Evolutionary conservation across 495 filamentous ascomycete genomes (phyloP), one percentile per base, ranked within the genome.

Genomic region (Chaetomium tenue): DNA sequence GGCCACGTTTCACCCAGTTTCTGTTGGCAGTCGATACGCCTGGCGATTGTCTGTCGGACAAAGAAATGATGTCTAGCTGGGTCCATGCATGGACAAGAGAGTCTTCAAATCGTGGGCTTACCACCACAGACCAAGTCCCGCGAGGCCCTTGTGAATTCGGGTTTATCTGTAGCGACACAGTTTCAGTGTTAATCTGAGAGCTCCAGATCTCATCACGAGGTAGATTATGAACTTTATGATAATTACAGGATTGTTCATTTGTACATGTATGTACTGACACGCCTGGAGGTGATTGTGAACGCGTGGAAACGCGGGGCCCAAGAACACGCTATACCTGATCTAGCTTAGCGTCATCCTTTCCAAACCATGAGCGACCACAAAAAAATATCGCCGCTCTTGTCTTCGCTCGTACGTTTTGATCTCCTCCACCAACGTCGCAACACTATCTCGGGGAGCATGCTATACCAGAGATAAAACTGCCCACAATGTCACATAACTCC

Each of bases 401-500:
- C 12, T 3, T 52, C 16, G 23, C 12, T 52, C 16, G n/a, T 18
- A 50, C 46, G 18, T 23, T 11, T 18, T 18, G 3, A 18, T 44
- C 20, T 50, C n/a, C 46, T 3, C 7, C 55, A 42, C 20, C 8
- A 33, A 23, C 33, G 23, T 37, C 33, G 15, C 33, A 57, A 25
- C 33, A 3, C 22, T 15, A 37, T 1, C 6, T 25, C 5, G 11
- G 25, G 15, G 22, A 58, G 26, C 33, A 8, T 11, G 8, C 26
- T 3, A 1, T 6, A 9, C 23, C 28, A 9, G 2, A 13, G 22
- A 39, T 12, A 48, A 16, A n/a, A 15, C 20, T 12, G 42, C 20
- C 2, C 13, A 61, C 11, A 1, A 68, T 68, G 66, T 51, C 66
- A 30, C 63, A 67, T 56, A 55, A 63, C 26, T 57, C 58, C 15